These are phyloP conservation scores for Pseudogymnoascus pannorum DNA, from an alignment of 2,329 filamentous ascomycete genomes.

Conservation along the genomic window DNA sequence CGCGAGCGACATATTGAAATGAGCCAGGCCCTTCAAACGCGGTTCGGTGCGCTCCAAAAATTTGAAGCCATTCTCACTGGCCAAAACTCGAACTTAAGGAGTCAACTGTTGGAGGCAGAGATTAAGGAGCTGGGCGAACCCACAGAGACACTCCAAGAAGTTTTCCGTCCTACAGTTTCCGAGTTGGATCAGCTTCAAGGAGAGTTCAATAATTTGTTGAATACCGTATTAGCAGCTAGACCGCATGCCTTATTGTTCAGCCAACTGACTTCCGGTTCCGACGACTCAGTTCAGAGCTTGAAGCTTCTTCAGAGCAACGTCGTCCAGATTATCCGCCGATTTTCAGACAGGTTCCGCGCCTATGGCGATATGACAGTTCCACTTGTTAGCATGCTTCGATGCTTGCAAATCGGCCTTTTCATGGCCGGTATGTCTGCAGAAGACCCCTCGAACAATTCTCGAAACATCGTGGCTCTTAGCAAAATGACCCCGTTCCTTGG, in stretches of 20 bases:
- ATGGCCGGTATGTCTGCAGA: constrained; percentile 37
- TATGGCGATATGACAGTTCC: constrained; percentile 83
- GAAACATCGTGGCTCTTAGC: constrained; percentile 30
- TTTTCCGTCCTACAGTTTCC: constrained; percentile 64
- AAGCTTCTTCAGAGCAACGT: constrained; percentile 47
- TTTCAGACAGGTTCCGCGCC: constrained; percentile 62
- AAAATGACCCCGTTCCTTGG: constrained; percentile 49
- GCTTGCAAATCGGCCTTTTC: constrained; percentile 68
- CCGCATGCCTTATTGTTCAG: constrained; percentile 14
- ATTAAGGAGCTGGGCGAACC: constrained; percentile 57
- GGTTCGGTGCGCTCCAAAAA: constrained; percentile 50
- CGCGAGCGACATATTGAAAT: constrained; percentile 51
- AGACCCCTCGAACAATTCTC: constrained; percentile 10
- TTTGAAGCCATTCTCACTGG: constrained; percentile 66
- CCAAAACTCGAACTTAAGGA: constrained; percentile 59
- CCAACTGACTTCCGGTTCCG: constrained; percentile 15
- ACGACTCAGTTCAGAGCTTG: constrained; percentile 27
- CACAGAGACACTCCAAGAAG: constrained; percentile 54
- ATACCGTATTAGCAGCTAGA: constrained; percentile 28
- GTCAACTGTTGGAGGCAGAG: constrained; percentile 54
- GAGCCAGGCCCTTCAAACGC: constrained; percentile 45
- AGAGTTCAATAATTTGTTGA: constrained; percentile 73
- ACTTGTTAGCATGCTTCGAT: constrained; percentile 69
- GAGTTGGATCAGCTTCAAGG: constrained; percentile 67
- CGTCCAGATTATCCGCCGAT: constrained; percentile 60